These are phyloP conservation scores for Geotrichum reessii DNA, from an alignment of 1,139 yeast genomes.

Conservation along the genomic window DNA sequence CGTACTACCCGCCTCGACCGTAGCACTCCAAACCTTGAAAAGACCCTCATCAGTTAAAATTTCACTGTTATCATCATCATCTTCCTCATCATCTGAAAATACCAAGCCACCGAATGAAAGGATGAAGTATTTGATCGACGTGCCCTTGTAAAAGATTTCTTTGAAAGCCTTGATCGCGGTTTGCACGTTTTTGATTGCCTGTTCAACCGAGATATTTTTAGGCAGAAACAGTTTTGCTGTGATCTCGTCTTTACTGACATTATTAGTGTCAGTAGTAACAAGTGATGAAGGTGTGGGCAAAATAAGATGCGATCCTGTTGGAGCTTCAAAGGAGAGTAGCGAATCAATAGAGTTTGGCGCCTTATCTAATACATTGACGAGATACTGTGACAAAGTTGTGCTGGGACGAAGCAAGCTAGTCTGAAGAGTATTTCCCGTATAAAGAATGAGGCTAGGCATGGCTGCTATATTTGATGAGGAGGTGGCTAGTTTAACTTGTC, in stretches of 20 bases:
- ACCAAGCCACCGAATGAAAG: constrained; percentile 28
- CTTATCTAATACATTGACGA: constrained; percentile 1
- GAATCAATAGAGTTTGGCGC: background rate
- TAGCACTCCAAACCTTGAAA: constrained; percentile 25
- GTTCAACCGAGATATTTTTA: constrained; percentile 4
- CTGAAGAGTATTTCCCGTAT: constrained; percentile 24
- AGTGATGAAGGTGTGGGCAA: background rate
- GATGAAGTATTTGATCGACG: constrained; percentile 23
- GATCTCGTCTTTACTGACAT: constrained; percentile 14
- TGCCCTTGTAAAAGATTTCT: constrained; percentile 3
- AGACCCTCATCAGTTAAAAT: constrained; percentile 19
- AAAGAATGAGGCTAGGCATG: constrained; percentile 17
- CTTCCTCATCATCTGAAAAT: constrained; percentile 26
- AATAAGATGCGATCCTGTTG: constrained; percentile 4
- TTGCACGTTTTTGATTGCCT: constrained; percentile 5
- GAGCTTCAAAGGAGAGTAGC: constrained; percentile 1
- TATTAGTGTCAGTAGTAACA: background rate
- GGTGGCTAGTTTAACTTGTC: background rate
- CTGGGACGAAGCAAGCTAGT: constrained; percentile 14
- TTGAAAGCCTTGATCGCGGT: constrained; percentile 5
- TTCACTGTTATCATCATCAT: constrained; percentile 16
- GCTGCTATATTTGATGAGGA: constrained; percentile 6
- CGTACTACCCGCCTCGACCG: constrained; percentile 17
- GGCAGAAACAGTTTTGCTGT: constrained; percentile 30
- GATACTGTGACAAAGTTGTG: constrained; percentile 7